Base-by-base conservation (phyloP, 2,329 filamentous ascomycete species). In the Aureobasidium melanogenum region DNA sequence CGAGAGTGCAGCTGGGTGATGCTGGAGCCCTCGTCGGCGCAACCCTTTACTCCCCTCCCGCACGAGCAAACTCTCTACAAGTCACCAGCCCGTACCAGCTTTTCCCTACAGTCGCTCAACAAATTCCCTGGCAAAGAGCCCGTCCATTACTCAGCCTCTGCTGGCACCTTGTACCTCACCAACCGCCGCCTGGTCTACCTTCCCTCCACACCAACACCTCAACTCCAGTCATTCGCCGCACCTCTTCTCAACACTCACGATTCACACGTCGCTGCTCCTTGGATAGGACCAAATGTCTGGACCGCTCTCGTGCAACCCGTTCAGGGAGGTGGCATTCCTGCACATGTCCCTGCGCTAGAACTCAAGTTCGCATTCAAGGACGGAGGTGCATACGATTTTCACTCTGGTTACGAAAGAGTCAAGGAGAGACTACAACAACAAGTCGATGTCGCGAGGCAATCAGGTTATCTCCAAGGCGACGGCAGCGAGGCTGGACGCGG, bases 221-320 rank as follows among this genome's bases (percentile, higher is more conserved):
- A 84, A 56, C 84, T 97, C 71, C 86, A 93, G 72, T 96, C 91
- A 54, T 97, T 97, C 75, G 91, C 91, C 44, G 86, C 88, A 0
- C 92, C 92, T 43, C 88, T 97, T 63, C 82, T 96, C 65, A 92
- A 93, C 71, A 83, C 96, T 47, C 84, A 89, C 74, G 93, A 97
- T 74, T 88, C 88, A 7, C 89, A 89, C 69, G 88, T 95, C 63
- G 86, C 87, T 34, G 89, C 92, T 2, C 92, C 93, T 36, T 96
- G 92, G 80, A 96, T 96, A 73, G 92, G 93, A 22, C 88, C 91
- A 5, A 97, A 96, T 79, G 88, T 89, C 66, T 97, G 92, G 92
- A 85, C 85, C 61, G 88, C 88, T 26, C 77, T 87, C 47, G 85
- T 95, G 62, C 87, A 88, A 68, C 91, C 93, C 1, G 89, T 96